Base-by-base conservation (phyloP, 805 yeast species). In the Lipomyces yamadae region DNA sequence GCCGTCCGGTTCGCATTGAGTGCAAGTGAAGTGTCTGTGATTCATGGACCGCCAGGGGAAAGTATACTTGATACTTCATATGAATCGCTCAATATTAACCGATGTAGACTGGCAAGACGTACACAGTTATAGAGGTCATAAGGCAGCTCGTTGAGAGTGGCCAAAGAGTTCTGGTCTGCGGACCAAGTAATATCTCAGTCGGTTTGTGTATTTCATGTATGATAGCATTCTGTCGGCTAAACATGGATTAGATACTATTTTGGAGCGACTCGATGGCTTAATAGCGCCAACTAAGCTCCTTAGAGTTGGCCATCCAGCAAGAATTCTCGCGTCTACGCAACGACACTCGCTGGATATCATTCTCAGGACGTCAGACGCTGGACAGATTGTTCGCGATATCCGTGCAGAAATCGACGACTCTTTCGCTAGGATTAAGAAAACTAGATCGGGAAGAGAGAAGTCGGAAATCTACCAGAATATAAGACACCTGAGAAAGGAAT, bases 231-330 rank as follows among this genome's bases (percentile, higher is more conserved):
- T 4, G 7, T 42, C n/a, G 48, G 24, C 48, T 15, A 42, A 42
- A 7, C 7, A 7, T 42, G 7, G 15, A 6, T n/a, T 8, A 57
- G 71, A 94, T 76, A 94, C 96, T 0, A 89, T 94, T 15, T 77
- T 93, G 58, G 98, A 94, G 76, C 80, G 98, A 66, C 76, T 94
- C 30, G 77, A 82, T 53, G 76, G 77, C 35, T 77, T 81, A 52
- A 74, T 82, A 53, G 81, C 81, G 0, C 81, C 83, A 11, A 77
- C 81, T 30, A 74, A 85, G 64, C 77, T 95, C n/a, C 80, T 94
- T 10, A 82, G 99, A 73, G 83, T 94, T 48, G 99, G 98, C 0
- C 98, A 95, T 76, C 98, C 98, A 0, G 97, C 98, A 0, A 83
- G 98, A 64, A 80, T 94, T 13, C 76, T 92, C 18, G 83, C 84